Base-by-base conservation (phyloP, 768 basidiomycete genomes). In the Trametes elegans region DNA sequence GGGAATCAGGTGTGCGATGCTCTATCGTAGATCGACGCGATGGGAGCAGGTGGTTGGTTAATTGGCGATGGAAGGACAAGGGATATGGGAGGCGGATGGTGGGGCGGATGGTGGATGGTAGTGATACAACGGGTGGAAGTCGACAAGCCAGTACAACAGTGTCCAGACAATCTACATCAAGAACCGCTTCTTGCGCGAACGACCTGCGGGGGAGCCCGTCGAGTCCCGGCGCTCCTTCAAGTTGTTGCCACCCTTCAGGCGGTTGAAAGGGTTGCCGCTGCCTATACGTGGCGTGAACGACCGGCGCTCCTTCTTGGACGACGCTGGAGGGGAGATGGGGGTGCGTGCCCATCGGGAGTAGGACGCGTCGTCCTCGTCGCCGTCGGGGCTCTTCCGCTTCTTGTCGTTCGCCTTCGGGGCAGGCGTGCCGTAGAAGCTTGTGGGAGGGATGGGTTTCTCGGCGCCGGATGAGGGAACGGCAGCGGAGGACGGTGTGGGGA, bases 331-430 rank as follows among this genome's bases (percentile, higher is more conserved):
- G 2, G 58, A 49, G 32, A 62, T 34, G 2, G 61, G 65, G 18
- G 61, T 60, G 21, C 59, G 56, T 13, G 58, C 65, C 59, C 57
- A 66, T 10, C 44, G 31, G 14, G 61, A 64, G 13, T 50, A 48
- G 44, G 63, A 51, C 8, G 34, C 51, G 43, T 66, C 62, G 27
- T 68, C 64, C 29, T 72, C 70, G 34, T 69, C 71, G 10, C 60
- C 58, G 34, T 70, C 70, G 8, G 68, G 67, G 18, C 70, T 71
- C 62, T 79, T 78, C 34, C 78, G 74, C 58, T 78, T 78, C 62
- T 58, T 72, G 50, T 40, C 55, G 24, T 56, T 60, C 6, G 42
- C 5, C 38, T 61, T 62, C 16, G 58, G 41, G 3, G 54, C 38
- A 4, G 52, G 35, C 6, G 59, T 43, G 19, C 61, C 74, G 36